Evolutionary conservation across 1,284 basidiomycete species (phyloP).

Genomic region (Vanrija pseudolonga): DNA sequence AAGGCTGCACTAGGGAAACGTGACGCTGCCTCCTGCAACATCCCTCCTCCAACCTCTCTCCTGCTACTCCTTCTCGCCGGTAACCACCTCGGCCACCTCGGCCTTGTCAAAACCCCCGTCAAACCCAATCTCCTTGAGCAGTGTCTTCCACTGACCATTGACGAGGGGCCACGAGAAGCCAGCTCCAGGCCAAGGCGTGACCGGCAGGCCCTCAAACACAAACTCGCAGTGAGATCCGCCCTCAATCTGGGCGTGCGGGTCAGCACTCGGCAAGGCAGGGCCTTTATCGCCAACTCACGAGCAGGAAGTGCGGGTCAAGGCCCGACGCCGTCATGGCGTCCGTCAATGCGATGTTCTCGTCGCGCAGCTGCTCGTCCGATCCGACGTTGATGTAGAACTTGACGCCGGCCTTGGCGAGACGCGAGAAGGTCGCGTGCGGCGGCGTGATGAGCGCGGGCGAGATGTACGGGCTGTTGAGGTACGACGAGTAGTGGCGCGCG

Average conservation of each 20-base stretch:
- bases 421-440: constrained; percentile 5
- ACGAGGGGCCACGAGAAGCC: constrained; percentile 11
- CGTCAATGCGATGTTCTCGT: constrained; percentile 3
- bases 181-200: constrained; percentile 5
- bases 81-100: too few species aligned
- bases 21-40: too few species aligned
- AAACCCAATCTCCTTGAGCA: too few species aligned
- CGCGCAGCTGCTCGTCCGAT: constrained; percentile 8
- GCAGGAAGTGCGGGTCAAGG: constrained; percentile 4
- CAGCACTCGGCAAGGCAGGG: too few species aligned
- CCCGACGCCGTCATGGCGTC: constrained; percentile 3
- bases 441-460: constrained; percentile 6
- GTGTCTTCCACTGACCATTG: too few species aligned
- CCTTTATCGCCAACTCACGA: not conserved
- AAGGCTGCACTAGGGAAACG: too few species aligned
- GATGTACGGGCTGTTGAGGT: constrained; percentile 7
- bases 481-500: constrained; percentile 1
- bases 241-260: not conserved
- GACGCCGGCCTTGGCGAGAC: constrained; percentile 7
- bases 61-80: too few species aligned
- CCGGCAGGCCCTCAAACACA: constrained; percentile 1
- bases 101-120: too few species aligned
- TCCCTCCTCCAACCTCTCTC: too few species aligned
- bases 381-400: constrained; percentile 10
- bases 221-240: constrained; percentile 15